Base-by-base conservation (phyloP, 495 filamentous ascomycete species). In the Halenospora varia region DNA sequence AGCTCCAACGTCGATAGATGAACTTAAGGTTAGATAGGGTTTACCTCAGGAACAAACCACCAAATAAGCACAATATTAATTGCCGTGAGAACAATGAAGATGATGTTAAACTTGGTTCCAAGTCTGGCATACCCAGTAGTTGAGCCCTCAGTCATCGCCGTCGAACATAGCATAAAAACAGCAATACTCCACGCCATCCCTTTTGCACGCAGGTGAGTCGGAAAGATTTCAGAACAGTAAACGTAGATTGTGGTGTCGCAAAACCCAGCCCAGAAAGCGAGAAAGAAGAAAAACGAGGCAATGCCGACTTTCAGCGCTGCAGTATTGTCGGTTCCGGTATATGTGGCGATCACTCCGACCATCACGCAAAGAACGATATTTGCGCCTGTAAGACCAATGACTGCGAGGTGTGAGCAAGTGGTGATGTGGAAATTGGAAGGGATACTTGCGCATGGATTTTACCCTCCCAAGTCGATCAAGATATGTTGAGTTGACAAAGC, bases 251-350 rank as follows among this genome's bases (percentile, higher is more conserved):
- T 35, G 4, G 29, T 35, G 29, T 35, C 29, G 29, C 29, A 35
- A 13, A 35, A 35, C 4, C 29, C 29, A 13, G 29, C 29, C 25
- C 13, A 52, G 22, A 45, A 62, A 25, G 26, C 40, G 25, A 41
- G 59, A 46, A 35, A 57, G 45, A 25, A 41, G 35, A 46, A 62
- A n/a, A 40, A 29, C 24, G 39, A 51, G 22, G 45, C 55, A 45
- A 48, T 51, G 19, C 10, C 58, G 25, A 18, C 44, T 2, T n/a
- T n/a, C 3, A 56, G 25, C 2, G 11, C 53, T 18, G 20, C 22
- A 2, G 2, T 40, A 35, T 56, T 26, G 2, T 18, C 19, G 48
- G 23, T 45, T 39, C 44, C 19, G 25, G 15, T 17, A 48, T 40
- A 56, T 23, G 8, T 4, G 6, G 53, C 53, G 26, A 29, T 23